Base-by-base conservation (phyloP, 805 yeast species). In the Kluyveromyces wickerhamii region DNA sequence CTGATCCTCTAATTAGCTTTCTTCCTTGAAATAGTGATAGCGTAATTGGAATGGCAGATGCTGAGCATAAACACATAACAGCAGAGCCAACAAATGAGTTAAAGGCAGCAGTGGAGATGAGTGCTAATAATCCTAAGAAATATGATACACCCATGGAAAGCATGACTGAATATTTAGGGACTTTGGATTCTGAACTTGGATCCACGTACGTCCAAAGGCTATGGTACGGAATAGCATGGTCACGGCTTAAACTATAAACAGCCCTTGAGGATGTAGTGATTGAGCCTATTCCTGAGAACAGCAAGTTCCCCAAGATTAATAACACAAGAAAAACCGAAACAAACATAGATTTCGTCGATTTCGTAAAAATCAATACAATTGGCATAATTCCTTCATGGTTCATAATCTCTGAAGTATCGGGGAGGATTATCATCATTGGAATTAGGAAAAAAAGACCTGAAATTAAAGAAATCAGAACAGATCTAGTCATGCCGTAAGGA, bases 1-100 rank as follows among this genome's bases (percentile, higher is more conserved):
- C 75, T 1, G 86, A 76, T 28, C 86, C 85, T 45, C 72, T 68
- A 21, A 82, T 66, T 39, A 78, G 77, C 31, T 62, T 57, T 37
- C 92, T 59, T 35, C 72, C 73, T 40, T 78, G 71, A 16, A 79
- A 49, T 50, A 82, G 49, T 3, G 76, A 70, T n/a, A 77, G 65
- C 1, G 78, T 44, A 17, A 83, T 77, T 2, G 94, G 94, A 11
- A 84, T 74, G 3, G 86, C 77, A 41, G 85, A 79, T 2, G 92
- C 85, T 20, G 81, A 65, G 32, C 86, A 77, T 39, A 84, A 61
- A 3, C 86, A 71, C 14, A 83, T 69, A 2, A 85, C 92, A 7
- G 89, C 78, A 12, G 88, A 78, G 0, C 94, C 92, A 62, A 83
- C 74, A 54, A 84, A 83, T 3, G 94, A 87, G 54, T 79, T 79